Percentiles rank a stretch among this genome's conserved stretches.
Conservation (phyloP, 805 yeast species). For the Candida sithepensis region DNA sequence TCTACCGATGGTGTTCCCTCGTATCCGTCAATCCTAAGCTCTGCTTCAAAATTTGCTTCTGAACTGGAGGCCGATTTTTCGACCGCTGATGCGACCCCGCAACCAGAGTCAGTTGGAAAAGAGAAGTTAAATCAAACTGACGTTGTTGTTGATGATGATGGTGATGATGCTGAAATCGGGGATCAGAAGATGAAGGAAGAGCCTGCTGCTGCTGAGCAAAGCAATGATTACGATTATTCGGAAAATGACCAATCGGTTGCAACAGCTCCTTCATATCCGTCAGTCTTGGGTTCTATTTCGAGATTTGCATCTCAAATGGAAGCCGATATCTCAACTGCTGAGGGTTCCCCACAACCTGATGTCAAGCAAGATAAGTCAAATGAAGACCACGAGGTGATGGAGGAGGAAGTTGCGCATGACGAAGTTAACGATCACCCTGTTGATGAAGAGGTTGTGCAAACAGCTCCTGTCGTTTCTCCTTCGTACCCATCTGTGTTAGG, state of each 20-base stretch:
- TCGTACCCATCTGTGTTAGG: background rate
- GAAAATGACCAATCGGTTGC: too few species aligned
- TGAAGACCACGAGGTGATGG: slow-evolving; percentile 1
- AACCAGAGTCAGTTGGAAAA: too few species aligned
- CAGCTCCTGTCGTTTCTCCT: background rate
- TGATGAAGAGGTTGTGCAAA: slow-evolving; percentile 2
- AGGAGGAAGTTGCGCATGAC: slow-evolving; percentile 10
- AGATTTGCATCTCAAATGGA: background rate
- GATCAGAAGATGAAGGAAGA: too few species aligned
- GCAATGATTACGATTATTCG: too few species aligned
- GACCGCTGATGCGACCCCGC: background rate
- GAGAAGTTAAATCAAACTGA: too few species aligned
- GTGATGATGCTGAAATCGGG: too few species aligned
- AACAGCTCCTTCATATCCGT: too few species aligned
- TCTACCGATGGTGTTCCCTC: too few species aligned
- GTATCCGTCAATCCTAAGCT: background rate
- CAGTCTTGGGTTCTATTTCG: too few species aligned
- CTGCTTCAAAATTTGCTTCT: slow-evolving; percentile 7
- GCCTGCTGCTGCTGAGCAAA: too few species aligned
- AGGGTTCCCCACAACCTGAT: background rate
- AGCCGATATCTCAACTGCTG: background rate
- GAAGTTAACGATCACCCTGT: slow-evolving; percentile 2
- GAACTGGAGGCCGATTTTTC: slow-evolving; percentile 7
- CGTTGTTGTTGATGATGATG: too few species aligned
- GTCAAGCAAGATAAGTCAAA: too few species aligned